Evolutionary conservation across 2,329 filamentous ascomycete genomes (phyloP).

Genomic region (Hypoxylon sp.): DNA sequence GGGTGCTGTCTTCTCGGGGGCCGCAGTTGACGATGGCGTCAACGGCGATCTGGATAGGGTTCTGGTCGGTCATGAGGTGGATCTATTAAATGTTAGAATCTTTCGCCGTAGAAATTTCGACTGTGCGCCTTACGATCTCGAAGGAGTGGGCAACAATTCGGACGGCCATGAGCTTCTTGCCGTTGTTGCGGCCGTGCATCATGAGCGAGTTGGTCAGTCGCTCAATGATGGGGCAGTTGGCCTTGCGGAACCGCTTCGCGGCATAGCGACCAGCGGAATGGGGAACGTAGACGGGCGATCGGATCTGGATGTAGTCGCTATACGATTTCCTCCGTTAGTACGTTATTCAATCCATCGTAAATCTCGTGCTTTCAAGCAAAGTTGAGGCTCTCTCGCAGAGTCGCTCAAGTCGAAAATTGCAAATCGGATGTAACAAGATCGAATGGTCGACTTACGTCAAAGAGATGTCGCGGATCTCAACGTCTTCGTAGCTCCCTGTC

Average conservation of each 20-base stretch:
- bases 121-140: constrained; percentile 84
- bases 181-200: constrained; percentile 99
- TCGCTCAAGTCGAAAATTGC: constrained; percentile 18
- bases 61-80: constrained; percentile 99
- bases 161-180: constrained; percentile 99
- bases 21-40: constrained; percentile 99
- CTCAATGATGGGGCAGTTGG: constrained; percentile 99
- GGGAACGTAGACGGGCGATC: constrained; percentile 97
- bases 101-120: constrained; percentile 13
- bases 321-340: constrained; percentile 53
- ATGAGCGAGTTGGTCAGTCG: constrained; percentile 99
- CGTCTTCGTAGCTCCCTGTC: constrained; percentile 85
- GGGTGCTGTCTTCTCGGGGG: constrained; percentile 99
- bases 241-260: constrained; percentile 99
- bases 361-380: constrained; percentile 8
- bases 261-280: constrained; percentile 99
- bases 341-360: constrained; percentile 41
- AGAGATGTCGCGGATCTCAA: constrained; percentile 99
- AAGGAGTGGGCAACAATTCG: constrained; percentile 99
- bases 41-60: constrained; percentile 99
- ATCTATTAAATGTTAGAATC: constrained; percentile 70
- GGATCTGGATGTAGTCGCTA: constrained; percentile 99
- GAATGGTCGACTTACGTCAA: constrained; percentile 83
- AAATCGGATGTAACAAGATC: constrained; percentile 34
- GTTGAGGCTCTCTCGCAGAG: constrained; percentile 1